phyloP scores from a whole-genome alignment of 306 rosid species.

The Cyclanthera cordifolia region DNA sequence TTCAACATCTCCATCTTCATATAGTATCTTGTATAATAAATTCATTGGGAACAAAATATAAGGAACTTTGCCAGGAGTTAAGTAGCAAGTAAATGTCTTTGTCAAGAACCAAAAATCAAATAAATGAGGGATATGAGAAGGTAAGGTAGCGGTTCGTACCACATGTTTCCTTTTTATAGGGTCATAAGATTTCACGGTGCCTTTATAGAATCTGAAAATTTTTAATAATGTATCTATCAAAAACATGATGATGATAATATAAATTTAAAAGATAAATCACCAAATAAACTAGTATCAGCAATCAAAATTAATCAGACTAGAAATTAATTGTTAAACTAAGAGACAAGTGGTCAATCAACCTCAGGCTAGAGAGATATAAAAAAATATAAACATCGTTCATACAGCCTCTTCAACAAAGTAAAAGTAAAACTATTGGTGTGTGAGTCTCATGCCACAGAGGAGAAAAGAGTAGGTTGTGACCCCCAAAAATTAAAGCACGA shows the following conservation, averaged over 20 bases:
- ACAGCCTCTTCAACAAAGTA: background rate
- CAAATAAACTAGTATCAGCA: constrained; percentile 8
- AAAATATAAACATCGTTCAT: background rate
- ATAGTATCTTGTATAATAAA: constrained; percentile 45
- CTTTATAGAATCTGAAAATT: constrained; percentile 66
- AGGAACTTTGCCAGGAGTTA: background rate
- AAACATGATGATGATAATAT: background rate
- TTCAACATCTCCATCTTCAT: constrained; percentile 56
- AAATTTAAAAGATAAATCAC: background rate
- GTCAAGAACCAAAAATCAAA: background rate
- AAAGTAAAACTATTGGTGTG: background rate
- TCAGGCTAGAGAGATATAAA: background rate
- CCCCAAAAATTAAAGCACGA: too few species aligned
- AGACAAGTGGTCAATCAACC: background rate
- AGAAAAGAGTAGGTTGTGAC: too few species aligned
- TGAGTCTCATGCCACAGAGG: background rate
- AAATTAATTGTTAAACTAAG: background rate
- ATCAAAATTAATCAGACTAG: background rate
- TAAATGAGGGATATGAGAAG: constrained; percentile 14
- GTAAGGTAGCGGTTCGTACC: constrained; percentile 44
- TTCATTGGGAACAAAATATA: constrained; percentile 15
- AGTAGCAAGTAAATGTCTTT: background rate
- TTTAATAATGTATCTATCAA: constrained; percentile 19
- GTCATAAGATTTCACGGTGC: constrained; percentile 80
- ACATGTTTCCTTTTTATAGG: constrained; percentile 71